Evolutionary conservation across 768 basidiomycete species (phyloP), one percentile per base, ranked within the genome.

Genomic region (Pholiota microspora): DNA sequence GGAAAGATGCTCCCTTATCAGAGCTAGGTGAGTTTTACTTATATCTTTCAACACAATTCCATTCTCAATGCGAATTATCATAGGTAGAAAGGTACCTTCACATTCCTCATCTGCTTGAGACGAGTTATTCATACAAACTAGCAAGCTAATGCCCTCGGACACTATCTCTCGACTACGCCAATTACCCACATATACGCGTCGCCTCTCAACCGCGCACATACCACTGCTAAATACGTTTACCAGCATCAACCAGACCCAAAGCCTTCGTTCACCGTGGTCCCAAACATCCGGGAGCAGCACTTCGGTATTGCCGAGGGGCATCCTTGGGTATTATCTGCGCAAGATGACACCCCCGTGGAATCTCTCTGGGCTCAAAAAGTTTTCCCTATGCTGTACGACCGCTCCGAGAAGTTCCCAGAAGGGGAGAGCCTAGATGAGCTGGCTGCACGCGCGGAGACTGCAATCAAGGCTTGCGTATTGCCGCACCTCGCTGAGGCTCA

Each of bases 251-350:
- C 71, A 0, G 69, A 75, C 2, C 84, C 81, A 21, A 76, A 79
- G 56, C 84, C 85, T 0, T 69, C 80, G 10, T 75, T 90, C 60
- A 74, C 64, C 12, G 63, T 77, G n/a, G 79, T 81, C 27, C 73
- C 73, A 9, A 71, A 81, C 42, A 73, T 90, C 13, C 80, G 87
- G 31, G 90, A 92, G 64, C 88, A 88, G 66, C 64, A 81, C 64
- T 90, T 84, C 59, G 90, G 90, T 24, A 67, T 81, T 15, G 89
- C 85, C 0, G 90, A 92, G 67, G 88, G 89, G 3, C 62, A 80
- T 2, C 60, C 73, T 0, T 89, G 84, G 85, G 60, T 64, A 0
- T 57, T 68, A 2, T 16, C 36, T 29, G 15, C 24, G 8, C 70
- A 73, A 2, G 58, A 62, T 16, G 65, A 66, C 23, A 61, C 61